phyloP scores from a whole-genome alignment of 2,329 filamentous ascomycete genomes.

The Ophiocordyceps unilateralis region DNA sequence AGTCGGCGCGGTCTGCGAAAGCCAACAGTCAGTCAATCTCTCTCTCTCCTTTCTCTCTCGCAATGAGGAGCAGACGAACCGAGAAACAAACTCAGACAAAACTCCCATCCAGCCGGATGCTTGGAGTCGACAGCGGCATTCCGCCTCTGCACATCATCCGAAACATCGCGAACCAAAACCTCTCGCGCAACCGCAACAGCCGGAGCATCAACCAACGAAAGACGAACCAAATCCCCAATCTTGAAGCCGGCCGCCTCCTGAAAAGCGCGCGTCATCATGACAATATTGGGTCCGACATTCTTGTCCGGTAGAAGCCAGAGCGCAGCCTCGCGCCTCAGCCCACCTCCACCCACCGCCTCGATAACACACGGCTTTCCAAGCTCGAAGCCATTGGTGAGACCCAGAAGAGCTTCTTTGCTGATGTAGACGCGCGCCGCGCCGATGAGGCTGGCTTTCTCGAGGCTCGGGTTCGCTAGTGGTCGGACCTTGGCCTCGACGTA shows the following conservation, averaged over 20 bases:
- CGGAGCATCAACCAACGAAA: constrained; percentile 36
- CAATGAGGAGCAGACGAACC: constrained; percentile 8
- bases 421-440: constrained; percentile 30
- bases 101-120: constrained; percentile 19
- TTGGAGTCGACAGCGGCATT: constrained; percentile 3
- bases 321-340: constrained; percentile 24
- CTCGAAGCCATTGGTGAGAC: constrained; percentile 24
- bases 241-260: constrained; percentile 57
- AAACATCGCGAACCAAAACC: constrained; percentile 41
- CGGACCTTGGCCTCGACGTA: constrained; percentile 23
- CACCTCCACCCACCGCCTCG: constrained; percentile 10
- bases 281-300: constrained; percentile 48
- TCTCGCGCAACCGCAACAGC: constrained; percentile 34
- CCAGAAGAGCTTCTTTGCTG: constrained; percentile 27
- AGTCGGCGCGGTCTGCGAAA: constrained; percentile 42
- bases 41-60: too few species aligned
- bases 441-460: constrained; percentile 22
- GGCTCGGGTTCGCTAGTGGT: constrained; percentile 22
- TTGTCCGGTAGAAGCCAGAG: constrained; percentile 35
- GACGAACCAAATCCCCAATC: constrained; percentile 44
- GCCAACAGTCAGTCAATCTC: background rate
- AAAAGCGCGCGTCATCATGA: constrained; percentile 57
- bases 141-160: constrained; percentile 18
- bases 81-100: constrained; percentile 14
- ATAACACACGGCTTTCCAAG: constrained; percentile 24